phyloP scores from a whole-genome alignment of 805 yeast genomes.

The Metschnikowia kunwiensis region DNA sequence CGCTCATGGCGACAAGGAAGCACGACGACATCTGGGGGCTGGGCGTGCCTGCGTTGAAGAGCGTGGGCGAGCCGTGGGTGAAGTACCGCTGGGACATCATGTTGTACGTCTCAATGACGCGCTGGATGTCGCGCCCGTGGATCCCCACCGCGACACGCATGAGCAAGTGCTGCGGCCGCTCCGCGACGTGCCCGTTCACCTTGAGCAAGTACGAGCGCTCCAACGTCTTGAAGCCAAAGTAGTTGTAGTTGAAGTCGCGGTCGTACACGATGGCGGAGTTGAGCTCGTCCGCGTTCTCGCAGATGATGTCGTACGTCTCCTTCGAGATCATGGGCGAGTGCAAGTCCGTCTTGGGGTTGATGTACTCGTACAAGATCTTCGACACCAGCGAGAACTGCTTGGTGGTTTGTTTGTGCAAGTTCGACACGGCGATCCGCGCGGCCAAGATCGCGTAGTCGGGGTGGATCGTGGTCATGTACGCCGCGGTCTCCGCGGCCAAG shows the following conservation, averaged over 20 bases:
- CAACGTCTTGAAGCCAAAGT: slow-evolving; percentile 59
- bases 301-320: slow-evolving; percentile 39
- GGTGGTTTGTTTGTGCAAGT: slow-evolving; percentile 91
- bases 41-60: slow-evolving; percentile 62
- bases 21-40: slow-evolving; percentile 60
- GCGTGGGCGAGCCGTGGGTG: slow-evolving; percentile 62
- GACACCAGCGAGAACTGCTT: slow-evolving; percentile 79
- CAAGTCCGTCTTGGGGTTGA: slow-evolving; percentile 73
- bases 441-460: slow-evolving; percentile 97
- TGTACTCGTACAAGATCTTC: slow-evolving; percentile 67
- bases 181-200: slow-evolving; percentile 55
- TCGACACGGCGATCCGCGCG: slow-evolving; percentile 92
- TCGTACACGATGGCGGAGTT: slow-evolving; percentile 45
- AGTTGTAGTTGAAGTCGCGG: slow-evolving; percentile 54
- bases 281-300: slow-evolving; percentile 39
- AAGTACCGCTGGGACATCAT: slow-evolving; percentile 57
- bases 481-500: slow-evolving; percentile 93
- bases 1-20: slow-evolving; percentile 61
- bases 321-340: slow-evolving; percentile 47
- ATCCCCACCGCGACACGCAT: slow-evolving; percentile 64
- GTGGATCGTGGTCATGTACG: slow-evolving; percentile 94
- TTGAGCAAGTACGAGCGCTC: slow-evolving; percentile 57
- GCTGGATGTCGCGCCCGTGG: slow-evolving; percentile 52
- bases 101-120: slow-evolving; percentile 55
- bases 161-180: slow-evolving; percentile 58